Evolutionary conservation across 768 basidiomycete genomes (phyloP).

Genomic region (Suillus americanus): DNA sequence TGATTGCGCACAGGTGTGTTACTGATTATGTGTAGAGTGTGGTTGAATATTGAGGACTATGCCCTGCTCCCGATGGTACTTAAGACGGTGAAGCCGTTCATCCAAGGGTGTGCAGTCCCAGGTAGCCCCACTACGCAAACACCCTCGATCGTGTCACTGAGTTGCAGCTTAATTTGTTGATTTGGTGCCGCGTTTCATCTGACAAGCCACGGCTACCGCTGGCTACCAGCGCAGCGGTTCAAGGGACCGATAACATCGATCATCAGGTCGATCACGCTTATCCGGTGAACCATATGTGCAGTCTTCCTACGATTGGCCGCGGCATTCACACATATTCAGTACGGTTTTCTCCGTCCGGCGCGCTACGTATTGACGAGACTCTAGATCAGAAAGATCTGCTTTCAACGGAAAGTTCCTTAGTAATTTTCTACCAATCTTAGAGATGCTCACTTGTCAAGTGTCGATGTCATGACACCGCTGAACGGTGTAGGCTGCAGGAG

Average conservation of each 20-base stretch:
- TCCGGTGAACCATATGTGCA: not conserved
- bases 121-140: not conserved
- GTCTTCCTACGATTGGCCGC: not conserved
- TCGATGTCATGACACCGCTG: not conserved
- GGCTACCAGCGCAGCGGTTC: not conserved
- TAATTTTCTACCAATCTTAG: not conserved
- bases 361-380: not conserved
- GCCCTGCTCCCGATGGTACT: not conserved
- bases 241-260: slow-evolving; percentile 1
- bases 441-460: too few relatives aligned
- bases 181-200: not conserved
- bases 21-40: not conserved
- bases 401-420: not conserved
- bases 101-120: not conserved
- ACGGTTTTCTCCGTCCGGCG: not conserved
- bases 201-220: not conserved
- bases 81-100: not conserved
- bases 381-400: not conserved
- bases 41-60: not conserved
- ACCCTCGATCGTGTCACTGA: not conserved
- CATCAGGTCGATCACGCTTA: not conserved
- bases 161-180: not conserved
- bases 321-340: not conserved
- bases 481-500: not conserved
- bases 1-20: not conserved